These are phyloP conservation scores for Tilletia setariae DNA, from an alignment of 1,284 basidiomycete species.

Conservation along the genomic window DNA sequence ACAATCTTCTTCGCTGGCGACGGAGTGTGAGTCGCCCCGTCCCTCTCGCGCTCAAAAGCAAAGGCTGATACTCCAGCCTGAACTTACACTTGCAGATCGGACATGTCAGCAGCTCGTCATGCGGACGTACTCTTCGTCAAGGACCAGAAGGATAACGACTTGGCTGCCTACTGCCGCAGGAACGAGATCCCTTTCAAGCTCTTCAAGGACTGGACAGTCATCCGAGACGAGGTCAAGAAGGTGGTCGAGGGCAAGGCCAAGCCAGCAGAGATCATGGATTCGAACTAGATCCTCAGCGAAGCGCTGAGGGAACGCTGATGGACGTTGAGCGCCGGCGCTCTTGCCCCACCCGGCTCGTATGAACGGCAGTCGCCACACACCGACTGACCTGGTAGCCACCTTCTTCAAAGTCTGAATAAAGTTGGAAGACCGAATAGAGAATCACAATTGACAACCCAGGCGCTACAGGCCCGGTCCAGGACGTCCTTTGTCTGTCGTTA, in stretches of 20 bases:
- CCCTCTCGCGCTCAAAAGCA: no score
- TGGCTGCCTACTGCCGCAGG: conserved; percentile 48
- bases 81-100: conserved; percentile 28
- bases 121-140: conserved; percentile 53
- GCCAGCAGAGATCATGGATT: conserved; percentile 14
- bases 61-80: background rate
- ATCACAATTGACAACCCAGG: no score
- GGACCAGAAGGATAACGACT: conserved; percentile 54
- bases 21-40: conserved; percentile 33
- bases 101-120: conserved; percentile 54
- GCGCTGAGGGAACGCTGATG: no score
- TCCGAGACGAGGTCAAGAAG: conserved; percentile 45
- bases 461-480: no score
- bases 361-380: no score
- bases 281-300: background rate
- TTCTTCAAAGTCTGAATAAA: no score
- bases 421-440: no score
- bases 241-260: conserved; percentile 13
- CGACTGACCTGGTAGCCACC: no score
- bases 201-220: conserved; percentile 51
- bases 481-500: no score
- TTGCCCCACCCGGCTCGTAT: no score
- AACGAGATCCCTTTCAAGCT: conserved; percentile 49
- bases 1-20: conserved; percentile 53
- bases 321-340: no score